Percentiles rank a stretch among this genome's conserved stretches.
Conservation (phyloP, 352 stramenopile species). For the Phytophthora idaei region DNA sequence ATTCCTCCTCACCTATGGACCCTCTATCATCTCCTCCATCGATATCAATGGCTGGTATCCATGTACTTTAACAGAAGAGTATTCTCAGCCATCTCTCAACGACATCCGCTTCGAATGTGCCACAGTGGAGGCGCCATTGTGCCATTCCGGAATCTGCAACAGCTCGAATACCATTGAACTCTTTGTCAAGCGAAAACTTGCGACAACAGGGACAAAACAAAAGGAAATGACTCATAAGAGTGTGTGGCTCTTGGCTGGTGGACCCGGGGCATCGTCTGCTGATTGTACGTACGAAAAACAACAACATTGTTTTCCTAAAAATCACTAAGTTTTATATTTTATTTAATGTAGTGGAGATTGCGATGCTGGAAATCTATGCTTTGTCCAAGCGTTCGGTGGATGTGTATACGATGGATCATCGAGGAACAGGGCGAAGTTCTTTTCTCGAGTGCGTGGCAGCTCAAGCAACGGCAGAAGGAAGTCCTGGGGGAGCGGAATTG, state of each 20-base stretch:
- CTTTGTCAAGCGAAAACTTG: slow-evolving; percentile 53
- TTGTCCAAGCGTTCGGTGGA: slow-evolving; percentile 40
- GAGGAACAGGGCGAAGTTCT: slow-evolving; percentile 45
- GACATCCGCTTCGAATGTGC: slow-evolving; percentile 49
- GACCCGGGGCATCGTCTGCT: slow-evolving; percentile 45
- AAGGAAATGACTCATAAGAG: slow-evolving; percentile 25
- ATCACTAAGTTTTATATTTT: slow-evolving; percentile 1
- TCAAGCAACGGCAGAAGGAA: slow-evolving; percentile 33
- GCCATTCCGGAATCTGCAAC: slow-evolving; percentile 44
- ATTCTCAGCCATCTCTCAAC: slow-evolving; percentile 6
- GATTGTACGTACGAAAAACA: slow-evolving; percentile 30
- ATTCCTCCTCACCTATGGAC: slow-evolving; percentile 10
- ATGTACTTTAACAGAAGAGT: slow-evolving; percentile 35
- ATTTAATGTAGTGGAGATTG: slow-evolving; percentile 37
- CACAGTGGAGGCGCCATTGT: slow-evolving; percentile 42
- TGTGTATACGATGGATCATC: slow-evolving; percentile 60
- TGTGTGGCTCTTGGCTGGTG: slow-evolving; percentile 58
- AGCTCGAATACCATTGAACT: slow-evolving; percentile 44
- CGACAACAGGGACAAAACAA: slow-evolving; percentile 3
- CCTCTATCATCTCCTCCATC: background rate
- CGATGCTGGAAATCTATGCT: slow-evolving; percentile 46
- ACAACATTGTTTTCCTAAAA: background rate
- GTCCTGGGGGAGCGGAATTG: slow-evolving; percentile 8
- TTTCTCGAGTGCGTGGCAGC: slow-evolving; percentile 42
- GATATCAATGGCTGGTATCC: slow-evolving; percentile 56